Evolutionary conservation across 2,329 filamentous ascomycete genomes (phyloP).

Genomic region (Tolypocladium endophyticum): DNA sequence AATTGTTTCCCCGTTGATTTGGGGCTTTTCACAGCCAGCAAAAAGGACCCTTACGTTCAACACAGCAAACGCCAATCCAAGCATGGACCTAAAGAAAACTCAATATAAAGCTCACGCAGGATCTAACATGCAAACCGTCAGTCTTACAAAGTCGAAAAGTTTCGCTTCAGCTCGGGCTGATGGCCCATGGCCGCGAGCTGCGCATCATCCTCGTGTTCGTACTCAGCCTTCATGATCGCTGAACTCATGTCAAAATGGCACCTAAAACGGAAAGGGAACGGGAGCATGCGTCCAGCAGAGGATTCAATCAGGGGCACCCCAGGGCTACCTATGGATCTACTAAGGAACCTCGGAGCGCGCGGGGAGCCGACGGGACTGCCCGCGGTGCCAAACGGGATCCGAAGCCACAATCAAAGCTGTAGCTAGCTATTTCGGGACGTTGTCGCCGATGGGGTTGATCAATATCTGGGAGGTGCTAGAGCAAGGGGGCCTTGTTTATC

Average conservation of each 20-base stretch:
- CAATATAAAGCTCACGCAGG: background rate
- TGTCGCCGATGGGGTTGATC: background rate
- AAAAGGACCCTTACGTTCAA: constrained; percentile 20
- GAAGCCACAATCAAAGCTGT: background rate
- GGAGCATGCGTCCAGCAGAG: background rate
- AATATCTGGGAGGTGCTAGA: background rate
- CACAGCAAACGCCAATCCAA: constrained; percentile 34
- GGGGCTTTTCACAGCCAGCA: background rate
- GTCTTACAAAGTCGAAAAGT: constrained; percentile 13
- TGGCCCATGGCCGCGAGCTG: constrained; percentile 15
- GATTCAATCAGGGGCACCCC: background rate
- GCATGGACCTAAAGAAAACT: constrained; percentile 19
- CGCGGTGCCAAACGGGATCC: background rate
- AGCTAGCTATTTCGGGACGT: background rate
- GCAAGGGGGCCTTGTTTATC: background rate
- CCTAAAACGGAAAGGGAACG: background rate
- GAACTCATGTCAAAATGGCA: no score
- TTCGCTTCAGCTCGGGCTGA: constrained; percentile 12
- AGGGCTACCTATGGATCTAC: background rate
- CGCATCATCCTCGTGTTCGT: constrained; percentile 11
- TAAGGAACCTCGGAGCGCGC: background rate
- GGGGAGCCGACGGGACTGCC: background rate
- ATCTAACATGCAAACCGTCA: background rate
- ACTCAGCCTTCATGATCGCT: constrained; percentile 7
- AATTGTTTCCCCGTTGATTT: background rate